A percentile compares a stretch with the other conserved stretches of the same genome.
Evolutionary conservation across 805 yeast genomes (phyloP).

Genomic region (Yamadazyma philogaea): DNA sequence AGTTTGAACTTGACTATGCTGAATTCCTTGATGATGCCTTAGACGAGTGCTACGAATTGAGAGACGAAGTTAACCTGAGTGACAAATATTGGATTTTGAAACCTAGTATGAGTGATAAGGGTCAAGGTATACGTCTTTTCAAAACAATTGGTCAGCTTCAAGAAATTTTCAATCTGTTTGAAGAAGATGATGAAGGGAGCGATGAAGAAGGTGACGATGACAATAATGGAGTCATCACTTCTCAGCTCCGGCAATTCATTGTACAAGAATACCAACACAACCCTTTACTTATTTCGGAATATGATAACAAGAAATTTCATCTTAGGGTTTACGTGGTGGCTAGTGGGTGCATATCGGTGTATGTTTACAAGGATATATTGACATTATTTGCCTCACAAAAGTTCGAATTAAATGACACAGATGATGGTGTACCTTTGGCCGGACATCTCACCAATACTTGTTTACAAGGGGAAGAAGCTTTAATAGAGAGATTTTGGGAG

Average conservation of each 20-base stretch:
- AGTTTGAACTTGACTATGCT: constrained; percentile 89
- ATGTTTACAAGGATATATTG: constrained; percentile 75
- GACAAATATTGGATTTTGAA: constrained; percentile 81
- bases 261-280: constrained; percentile 74
- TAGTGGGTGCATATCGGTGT: constrained; percentile 70
- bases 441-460: constrained; percentile 96
- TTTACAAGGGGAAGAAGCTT: constrained; percentile 56
- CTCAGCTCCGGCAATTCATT: constrained; percentile 86
- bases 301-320: constrained; percentile 78
- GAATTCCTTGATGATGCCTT: constrained; percentile 92
- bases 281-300: constrained; percentile 64
- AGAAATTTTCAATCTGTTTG: constrained; percentile 78
- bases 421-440: constrained; percentile 43
- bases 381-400: constrained; percentile 70
- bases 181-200: constrained; percentile 64
- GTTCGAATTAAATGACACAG: constrained; percentile 17
- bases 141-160: constrained; percentile 76
- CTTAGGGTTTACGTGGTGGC: constrained; percentile 80
- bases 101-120: constrained; percentile 96
- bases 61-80: constrained; percentile 67
- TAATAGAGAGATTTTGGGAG: constrained; percentile 65
- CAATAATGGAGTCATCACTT: constrained; percentile 66
- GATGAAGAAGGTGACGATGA: constrained; percentile 34
- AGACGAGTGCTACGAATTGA: constrained; percentile 86
- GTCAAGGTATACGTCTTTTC: constrained; percentile 90